phyloP scores from a whole-genome alignment of 345 rosid genomes.

The Murraya koenigii region DNA sequence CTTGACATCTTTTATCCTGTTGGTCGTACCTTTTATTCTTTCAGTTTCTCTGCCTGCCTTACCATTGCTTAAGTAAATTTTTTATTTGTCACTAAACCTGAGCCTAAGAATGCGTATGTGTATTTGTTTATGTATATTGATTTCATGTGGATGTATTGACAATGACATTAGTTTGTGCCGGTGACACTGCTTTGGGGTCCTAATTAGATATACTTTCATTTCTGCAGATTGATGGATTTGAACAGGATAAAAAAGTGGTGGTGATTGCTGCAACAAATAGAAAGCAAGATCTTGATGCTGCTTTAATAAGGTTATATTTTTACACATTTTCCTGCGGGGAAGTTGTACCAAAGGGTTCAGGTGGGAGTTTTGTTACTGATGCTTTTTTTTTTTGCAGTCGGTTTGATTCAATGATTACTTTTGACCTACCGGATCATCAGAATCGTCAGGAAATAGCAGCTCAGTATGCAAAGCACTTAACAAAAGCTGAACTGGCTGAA shows the following conservation, averaged over 20 bases:
- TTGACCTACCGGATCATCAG: constrained; percentile 66
- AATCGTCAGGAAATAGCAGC: constrained; percentile 71
- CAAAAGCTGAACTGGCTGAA: constrained; percentile 60
- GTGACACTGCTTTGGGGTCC: not conserved
- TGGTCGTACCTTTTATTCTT: not conserved
- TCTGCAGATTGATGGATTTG: constrained; percentile 93
- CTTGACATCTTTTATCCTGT: not conserved
- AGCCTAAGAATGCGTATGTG: not conserved
- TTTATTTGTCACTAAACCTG: not conserved
- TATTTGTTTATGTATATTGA: not conserved
- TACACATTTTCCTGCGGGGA: not conserved
- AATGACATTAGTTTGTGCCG: not conserved
- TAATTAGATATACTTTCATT: constrained; percentile 10
- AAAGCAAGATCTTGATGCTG: constrained; percentile 95
- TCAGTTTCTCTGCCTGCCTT: not conserved
- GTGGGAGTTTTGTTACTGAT: constrained; percentile 2
- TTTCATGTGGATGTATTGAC: not conserved
- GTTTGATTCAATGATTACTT: constrained; percentile 80
- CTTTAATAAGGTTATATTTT: constrained; percentile 63
- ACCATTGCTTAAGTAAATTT: not conserved
- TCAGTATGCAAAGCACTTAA: constrained; percentile 84
- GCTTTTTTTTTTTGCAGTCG: constrained; percentile 46
- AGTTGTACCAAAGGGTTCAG: constrained; percentile 11
- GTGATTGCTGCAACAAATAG: constrained; percentile 95
- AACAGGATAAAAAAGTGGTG: constrained; percentile 82